Base-by-base conservation (phyloP, 2,329 filamentous ascomycete genomes). In the Calonectria henricotiae region DNA sequence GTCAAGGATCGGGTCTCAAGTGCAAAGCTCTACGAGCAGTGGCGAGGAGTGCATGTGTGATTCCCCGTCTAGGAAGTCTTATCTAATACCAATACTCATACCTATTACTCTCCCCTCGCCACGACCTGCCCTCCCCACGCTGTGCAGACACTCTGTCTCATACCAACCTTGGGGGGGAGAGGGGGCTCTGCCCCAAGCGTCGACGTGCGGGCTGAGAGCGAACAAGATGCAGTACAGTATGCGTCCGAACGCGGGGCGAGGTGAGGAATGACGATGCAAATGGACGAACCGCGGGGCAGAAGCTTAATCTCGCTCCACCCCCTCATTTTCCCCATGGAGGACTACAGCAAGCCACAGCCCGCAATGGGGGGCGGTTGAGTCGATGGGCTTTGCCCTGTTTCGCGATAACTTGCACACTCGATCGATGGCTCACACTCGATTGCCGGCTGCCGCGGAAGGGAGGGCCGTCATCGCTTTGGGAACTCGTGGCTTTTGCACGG, bases 271-370 rank as follows among this genome's bases (percentile, higher is more conserved):
- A 49, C 43, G 43, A 54, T 58, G 27, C 47, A 1, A 41, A 32
- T 69, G 43, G 62, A 65, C 46, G 62, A 69, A 69, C 62, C 67
- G 62, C 62, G 55, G 54, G 55, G 62, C 27, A 60, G 17, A 70
- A 70, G 47, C 63, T 68, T 41, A 32, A 66, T 35, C 60, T 63
- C 66, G 62, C 61, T 66, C 61, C 68, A 71, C 71, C 76, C 75
- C 76, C 76, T 78, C 76, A 72, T 60, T 77, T 65, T 77, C 76
- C 73, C 75, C 76, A 69, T 73, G 68, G 49, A 64, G 41, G 71
- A 67, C 76, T 77, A 76, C 74, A 76, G 74, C 76, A 77, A 77
- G 76, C 76, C 74, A 77, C 71, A 47, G 65, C 62, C 66, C 65
- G 71, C 51, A 65, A 69, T 71, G 70, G 37, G 69, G 68, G 73